Percentiles rank a stretch among this genome's conserved stretches.
Conservation (phyloP, 345 rosid species). For the Populus alba region DNA sequence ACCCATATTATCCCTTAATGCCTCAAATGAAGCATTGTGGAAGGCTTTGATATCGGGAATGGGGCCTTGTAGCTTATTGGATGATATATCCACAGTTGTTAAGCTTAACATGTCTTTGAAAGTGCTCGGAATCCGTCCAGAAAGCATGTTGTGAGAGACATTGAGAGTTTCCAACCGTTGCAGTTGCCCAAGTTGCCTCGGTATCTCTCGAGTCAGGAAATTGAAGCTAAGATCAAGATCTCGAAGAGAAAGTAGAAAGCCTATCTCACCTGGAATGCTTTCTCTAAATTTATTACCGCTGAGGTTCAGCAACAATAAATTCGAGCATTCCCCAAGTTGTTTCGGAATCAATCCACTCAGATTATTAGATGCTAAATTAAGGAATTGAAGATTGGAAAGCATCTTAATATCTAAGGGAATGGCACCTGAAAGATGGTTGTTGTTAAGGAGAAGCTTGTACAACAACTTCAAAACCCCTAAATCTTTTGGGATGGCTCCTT, state of each 20-base stretch:
- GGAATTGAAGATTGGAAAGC: too few species aligned
- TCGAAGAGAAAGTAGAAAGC: neutral
- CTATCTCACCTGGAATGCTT: neutral
- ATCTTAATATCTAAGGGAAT: neutral
- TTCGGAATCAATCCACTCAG: slow-evolving; percentile 3
- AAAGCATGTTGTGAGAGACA: neutral
- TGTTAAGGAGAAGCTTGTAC: too few species aligned
- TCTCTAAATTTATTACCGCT: neutral
- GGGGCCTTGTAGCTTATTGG: too few species aligned
- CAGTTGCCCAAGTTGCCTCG: neutral
- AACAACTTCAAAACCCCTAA: too few species aligned
- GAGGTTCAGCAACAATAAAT: neutral
- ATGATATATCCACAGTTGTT: too few species aligned
- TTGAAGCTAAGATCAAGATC: slow-evolving; percentile 10
- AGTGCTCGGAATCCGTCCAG: slow-evolving; percentile 1
- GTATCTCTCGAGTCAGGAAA: neutral
- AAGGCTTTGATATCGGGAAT: too few species aligned
- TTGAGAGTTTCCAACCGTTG: too few species aligned
- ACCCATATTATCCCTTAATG: too few species aligned
- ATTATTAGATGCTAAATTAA: neutral
- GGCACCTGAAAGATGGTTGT: too few species aligned
- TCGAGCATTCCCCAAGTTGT: neutral
- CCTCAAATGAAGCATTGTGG: too few species aligned
- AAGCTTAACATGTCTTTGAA: neutral
- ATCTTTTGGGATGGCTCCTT: too few species aligned